Conservation (phyloP, 176 grass and related monocot species). For the Elymus sibiricus region DNA sequence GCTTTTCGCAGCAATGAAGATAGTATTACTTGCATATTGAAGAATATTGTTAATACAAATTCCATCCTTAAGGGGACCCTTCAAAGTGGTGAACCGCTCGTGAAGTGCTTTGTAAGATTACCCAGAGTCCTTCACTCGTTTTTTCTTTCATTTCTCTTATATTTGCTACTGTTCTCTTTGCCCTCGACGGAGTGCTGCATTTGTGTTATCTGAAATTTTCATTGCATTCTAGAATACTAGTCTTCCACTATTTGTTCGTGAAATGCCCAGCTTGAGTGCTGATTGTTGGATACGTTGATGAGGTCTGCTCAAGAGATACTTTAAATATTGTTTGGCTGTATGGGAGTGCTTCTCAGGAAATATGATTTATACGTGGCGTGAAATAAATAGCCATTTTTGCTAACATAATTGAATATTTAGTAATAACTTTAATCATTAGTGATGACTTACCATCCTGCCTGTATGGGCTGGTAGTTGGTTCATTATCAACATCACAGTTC, state of each 20-base stretch:
- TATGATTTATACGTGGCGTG: neutral
- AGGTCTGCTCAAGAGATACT: neutral
- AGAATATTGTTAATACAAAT: constrained; percentile 69
- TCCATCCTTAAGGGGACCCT: constrained; percentile 78
- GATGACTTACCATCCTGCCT: neutral
- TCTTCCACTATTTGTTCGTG: neutral
- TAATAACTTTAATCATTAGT: neutral
- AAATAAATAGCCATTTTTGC: neutral
- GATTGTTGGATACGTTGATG: neutral
- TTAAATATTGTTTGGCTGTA: constrained; percentile 9
- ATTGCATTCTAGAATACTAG: neutral
- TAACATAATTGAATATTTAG: neutral
- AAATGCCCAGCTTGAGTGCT: neutral
- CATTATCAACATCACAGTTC: neutral
- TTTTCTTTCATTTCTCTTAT: constrained; percentile 1
- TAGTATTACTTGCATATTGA: constrained; percentile 80
- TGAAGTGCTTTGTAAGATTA: constrained; percentile 74
- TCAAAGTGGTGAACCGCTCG: constrained; percentile 50
- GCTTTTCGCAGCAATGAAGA: constrained; percentile 80
- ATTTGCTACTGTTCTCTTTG: neutral
- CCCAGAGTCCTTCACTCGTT: neutral
- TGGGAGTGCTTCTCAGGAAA: neutral
- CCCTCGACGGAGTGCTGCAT: neutral
- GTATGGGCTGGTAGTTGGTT: neutral
- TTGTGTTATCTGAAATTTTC: neutral